Evolutionary conservation across 2,329 filamentous ascomycete genomes (phyloP).

Genomic region (Colletotrichum phormii): DNA sequence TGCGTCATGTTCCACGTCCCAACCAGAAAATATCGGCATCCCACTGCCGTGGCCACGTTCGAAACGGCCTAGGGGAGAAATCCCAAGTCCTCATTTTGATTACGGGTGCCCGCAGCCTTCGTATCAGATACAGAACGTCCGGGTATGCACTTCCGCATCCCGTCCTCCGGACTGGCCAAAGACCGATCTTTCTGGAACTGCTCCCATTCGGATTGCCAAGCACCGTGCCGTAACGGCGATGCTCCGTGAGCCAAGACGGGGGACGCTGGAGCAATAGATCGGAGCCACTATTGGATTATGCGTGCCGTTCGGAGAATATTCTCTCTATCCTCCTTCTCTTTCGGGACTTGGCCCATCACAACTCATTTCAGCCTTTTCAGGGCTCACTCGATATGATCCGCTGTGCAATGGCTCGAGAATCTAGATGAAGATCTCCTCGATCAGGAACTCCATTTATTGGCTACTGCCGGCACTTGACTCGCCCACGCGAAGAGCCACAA

Average conservation of each 20-base stretch:
- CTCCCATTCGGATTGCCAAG: slow-evolving; percentile 4
- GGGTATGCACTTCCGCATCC: not conserved
- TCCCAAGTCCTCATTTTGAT: not conserved
- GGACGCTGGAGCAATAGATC: not conserved
- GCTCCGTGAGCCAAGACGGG: not conserved
- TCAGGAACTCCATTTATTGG: not conserved
- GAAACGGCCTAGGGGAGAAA: not conserved
- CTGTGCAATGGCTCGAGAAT: not conserved
- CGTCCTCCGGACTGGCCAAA: not conserved
- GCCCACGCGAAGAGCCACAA: not conserved
- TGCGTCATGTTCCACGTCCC: slow-evolving; percentile 3
- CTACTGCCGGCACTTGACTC: not conserved
- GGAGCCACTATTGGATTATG: not conserved
- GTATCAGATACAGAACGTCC: not conserved
- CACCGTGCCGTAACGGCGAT: slow-evolving; percentile 6
- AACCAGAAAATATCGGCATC: not conserved
- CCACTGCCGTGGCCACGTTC: not conserved
- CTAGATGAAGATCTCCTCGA: not conserved
- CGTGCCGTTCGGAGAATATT: not conserved
- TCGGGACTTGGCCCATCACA: not conserved
- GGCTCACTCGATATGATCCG: not conserved
- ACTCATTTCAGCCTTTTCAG: not conserved
- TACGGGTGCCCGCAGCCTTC: not conserved
- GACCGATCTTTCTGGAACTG: not conserved
- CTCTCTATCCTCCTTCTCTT: not conserved